These are phyloP conservation scores for Globomyces sp. DNA, from an alignment of 371 early-diverging fungal species.

Conservation along the genomic window DNA sequence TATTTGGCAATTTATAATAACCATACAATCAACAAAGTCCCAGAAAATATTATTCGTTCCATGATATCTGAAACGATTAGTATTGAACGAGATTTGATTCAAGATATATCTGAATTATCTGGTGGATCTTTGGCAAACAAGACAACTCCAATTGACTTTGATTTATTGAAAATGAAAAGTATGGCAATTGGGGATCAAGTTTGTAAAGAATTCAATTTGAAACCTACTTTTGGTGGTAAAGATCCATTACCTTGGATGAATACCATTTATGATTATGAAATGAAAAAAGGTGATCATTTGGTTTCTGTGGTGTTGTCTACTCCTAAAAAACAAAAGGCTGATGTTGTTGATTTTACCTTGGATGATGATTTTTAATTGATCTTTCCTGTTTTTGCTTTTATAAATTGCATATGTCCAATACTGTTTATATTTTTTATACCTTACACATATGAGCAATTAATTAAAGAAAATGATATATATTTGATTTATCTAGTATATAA, in stretches of 20 bases:
- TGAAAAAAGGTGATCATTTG: neutral
- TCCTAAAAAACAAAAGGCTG: neutral
- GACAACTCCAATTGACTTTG: neutral
- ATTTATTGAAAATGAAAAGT: slow-evolving; percentile 5
- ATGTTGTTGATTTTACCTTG: neutral
- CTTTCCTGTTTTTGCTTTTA: no score
- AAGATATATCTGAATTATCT: slow-evolving; percentile 27
- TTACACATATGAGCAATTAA: no score
- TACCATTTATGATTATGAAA: neutral
- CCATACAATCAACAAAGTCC: slow-evolving; percentile 25
- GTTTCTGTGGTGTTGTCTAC: neutral
- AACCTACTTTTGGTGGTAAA: neutral
- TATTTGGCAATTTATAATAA: slow-evolving; percentile 23
- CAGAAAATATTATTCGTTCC: slow-evolving; percentile 12
- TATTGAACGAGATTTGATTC: slow-evolving; percentile 26
- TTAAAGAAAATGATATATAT: no score
- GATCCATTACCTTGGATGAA: slow-evolving; percentile 15
- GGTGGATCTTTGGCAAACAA: slow-evolving; percentile 18
- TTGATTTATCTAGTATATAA: no score
- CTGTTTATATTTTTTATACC: no score
- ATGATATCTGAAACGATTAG: slow-evolving; percentile 30
- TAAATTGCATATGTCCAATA: no score
- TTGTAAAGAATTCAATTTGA: slow-evolving; percentile 31
- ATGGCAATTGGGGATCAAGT: slow-evolving; percentile 5
- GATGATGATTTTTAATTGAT: slow-evolving; percentile 6